Percentiles rank a stretch among this genome's conserved stretches.
phyloP scores from a whole-genome alignment of 2,329 filamentous ascomycete genomes.

The Sporothrix phasma region DNA sequence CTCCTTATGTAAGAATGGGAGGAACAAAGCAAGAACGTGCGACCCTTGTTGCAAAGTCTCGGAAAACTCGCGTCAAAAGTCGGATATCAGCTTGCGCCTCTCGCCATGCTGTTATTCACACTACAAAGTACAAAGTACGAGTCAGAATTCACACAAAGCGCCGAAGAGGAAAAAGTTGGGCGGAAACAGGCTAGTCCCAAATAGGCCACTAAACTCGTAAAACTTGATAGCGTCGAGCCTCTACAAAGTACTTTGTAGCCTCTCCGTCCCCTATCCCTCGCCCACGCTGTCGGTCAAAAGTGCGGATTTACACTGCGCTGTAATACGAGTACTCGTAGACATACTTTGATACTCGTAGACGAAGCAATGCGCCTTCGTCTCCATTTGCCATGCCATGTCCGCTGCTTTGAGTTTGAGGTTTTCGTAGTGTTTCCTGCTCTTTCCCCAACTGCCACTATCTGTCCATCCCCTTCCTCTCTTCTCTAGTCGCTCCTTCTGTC shows the following conservation, averaged over 20 bases:
- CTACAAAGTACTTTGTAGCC: too few species aligned
- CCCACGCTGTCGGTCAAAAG: background rate
- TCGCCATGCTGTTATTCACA: background rate
- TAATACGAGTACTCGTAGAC: too few species aligned
- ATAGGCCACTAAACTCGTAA: constrained; percentile 3
- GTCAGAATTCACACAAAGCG: background rate
- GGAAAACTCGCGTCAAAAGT: background rate
- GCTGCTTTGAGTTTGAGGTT: too few species aligned
- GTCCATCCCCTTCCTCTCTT: background rate
- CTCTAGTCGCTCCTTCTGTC: background rate
- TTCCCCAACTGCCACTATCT: background rate
- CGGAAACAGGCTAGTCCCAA: background rate
- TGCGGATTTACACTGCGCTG: background rate
- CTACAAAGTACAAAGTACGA: too few species aligned
- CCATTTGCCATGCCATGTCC: too few species aligned
- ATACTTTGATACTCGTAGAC: too few species aligned
- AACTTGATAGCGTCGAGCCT: background rate
- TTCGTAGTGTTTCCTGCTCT: background rate
- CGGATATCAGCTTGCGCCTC: background rate
- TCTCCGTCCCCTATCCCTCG: constrained; percentile 1
- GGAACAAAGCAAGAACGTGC: constrained; percentile 8
- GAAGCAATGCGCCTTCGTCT: too few species aligned
- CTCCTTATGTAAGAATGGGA: background rate
- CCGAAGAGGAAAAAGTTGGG: background rate
- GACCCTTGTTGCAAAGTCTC: background rate